Base-by-base conservation (phyloP, 495 filamentous ascomycete species). In the Hypoxylon lienhwacheense region DNA sequence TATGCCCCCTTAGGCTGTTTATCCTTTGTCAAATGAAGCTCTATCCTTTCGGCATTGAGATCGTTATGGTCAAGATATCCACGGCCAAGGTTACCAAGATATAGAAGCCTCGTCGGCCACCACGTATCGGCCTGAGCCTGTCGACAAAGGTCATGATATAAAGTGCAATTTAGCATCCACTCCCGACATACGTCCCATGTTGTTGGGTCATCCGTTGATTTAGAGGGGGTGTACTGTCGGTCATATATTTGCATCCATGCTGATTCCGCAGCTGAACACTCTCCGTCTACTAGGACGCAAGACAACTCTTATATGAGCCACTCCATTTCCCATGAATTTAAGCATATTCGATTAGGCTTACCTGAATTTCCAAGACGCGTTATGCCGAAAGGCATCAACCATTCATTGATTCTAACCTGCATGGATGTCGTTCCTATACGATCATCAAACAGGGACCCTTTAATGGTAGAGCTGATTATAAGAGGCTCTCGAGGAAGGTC, bases 1-100 rank as follows among this genome's bases (percentile, higher is more conserved):
- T 69, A 69, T 24, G 26, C 25, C 19, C 37, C 47, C 12, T 26
- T 16, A 16, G 36, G 47, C n/a, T 28, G 36, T 35, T 34, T 26
- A 8, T 25, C 29, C 17, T 12, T 4, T 16, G 26, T 42, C 16
- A 25, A 16, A 12, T 34, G 37, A 10, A 51, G 47, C 35, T 51
- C n/a, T 4, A 51, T 26, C 11, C 26, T 42, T 14, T 16, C 2
- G 19, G 19, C 25, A 7, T 14, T 24, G 14, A 14, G 26, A 17
- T 37, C 24, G 0, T 21, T 16, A 19, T 28, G 10, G 2, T 10
- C 19, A 6, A 25, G n/a, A 41, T 22, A 2, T 5, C 20, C 20
- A n/a, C 25, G 21, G 8, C 20, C 15, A 14, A 26, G 2, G 4
- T 26, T 35, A 19, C 36, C 47, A 5, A 51, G 25, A 14, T 51